phyloP scores from a whole-genome alignment of 1,284 basidiomycete species.

The Tetrapyrgos nigripes region DNA sequence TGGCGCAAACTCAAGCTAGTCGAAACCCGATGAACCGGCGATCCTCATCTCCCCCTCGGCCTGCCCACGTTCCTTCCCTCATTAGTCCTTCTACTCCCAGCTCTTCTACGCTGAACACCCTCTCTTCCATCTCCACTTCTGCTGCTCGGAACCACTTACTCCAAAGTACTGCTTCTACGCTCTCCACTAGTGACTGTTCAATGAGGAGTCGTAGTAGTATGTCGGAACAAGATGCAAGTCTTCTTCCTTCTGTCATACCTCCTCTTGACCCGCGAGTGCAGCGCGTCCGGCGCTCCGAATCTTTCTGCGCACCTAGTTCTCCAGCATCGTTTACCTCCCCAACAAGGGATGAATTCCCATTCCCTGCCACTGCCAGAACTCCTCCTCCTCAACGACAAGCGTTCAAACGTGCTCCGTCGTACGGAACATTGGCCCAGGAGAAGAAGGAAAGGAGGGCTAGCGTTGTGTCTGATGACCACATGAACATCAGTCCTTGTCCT shows the following conservation, averaged over 20 bases:
- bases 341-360: not conserved
- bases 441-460: slow-evolving; percentile 19
- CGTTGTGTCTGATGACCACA: slow-evolving; percentile 10
- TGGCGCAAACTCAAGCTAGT: slow-evolving; percentile 18
- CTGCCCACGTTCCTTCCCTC: slow-evolving; percentile 45
- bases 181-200: slow-evolving; percentile 30
- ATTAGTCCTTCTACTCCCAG: slow-evolving; percentile 67
- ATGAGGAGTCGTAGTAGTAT: slow-evolving; percentile 28
- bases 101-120: slow-evolving; percentile 66
- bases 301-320: slow-evolving; percentile 39
- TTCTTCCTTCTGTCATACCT: slow-evolving; percentile 31
- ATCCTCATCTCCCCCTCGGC: slow-evolving; percentile 45
- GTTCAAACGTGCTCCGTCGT: slow-evolving; percentile 57
- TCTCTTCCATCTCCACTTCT: slow-evolving; percentile 39
- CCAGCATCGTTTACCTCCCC: slow-evolving; percentile 21
- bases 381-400: slow-evolving; percentile 28
- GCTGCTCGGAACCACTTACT: slow-evolving; percentile 37
- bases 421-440: slow-evolving; percentile 49
- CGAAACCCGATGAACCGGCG: slow-evolving; percentile 26
- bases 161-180: slow-evolving; percentile 48
- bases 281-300: slow-evolving; percentile 48
- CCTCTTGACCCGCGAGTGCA: slow-evolving; percentile 45
- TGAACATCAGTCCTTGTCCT: slow-evolving; percentile 12
- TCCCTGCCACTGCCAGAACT: slow-evolving; percentile 8
- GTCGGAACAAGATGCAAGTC: slow-evolving; percentile 13